Conservation (phyloP, 768 basidiomycete species). For the Rhizopogon sp. region DNA sequence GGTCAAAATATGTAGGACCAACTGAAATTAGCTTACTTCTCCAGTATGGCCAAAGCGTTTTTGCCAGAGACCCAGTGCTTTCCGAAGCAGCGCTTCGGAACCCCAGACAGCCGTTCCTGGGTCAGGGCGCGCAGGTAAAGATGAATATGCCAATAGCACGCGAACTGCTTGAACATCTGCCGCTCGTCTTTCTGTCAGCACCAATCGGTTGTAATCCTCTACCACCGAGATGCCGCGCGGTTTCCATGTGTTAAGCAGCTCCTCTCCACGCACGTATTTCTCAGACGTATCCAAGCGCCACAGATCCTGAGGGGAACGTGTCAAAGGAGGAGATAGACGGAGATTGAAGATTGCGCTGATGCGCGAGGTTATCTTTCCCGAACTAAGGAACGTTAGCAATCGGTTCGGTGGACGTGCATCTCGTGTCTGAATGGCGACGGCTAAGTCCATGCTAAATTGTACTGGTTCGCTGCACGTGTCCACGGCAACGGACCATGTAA, state of each 20-base stretch:
- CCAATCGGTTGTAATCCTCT: slow-evolving; percentile 76
- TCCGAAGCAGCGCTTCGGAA: slow-evolving; percentile 57
- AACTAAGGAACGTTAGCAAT: slow-evolving; percentile 70
- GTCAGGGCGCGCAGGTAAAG: slow-evolving; percentile 37
- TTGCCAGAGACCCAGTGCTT: slow-evolving; percentile 78
- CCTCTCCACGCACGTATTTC: slow-evolving; percentile 94
- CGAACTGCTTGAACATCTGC: slow-evolving; percentile 91
- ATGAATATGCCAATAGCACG: slow-evolving; percentile 60
- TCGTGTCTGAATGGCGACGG: slow-evolving; percentile 76
- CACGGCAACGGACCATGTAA: slow-evolving; percentile 76
- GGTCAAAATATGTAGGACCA: slow-evolving; percentile 1
- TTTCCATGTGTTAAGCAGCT: slow-evolving; percentile 76
- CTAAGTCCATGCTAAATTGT: slow-evolving; percentile 85
- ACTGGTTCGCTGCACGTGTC: slow-evolving; percentile 81
- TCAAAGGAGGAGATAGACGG: slow-evolving; percentile 75
- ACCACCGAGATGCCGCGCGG: slow-evolving; percentile 86
- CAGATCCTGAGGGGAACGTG: slow-evolving; percentile 81
- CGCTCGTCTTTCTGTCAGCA: slow-evolving; percentile 64
- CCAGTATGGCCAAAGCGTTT: slow-evolving; percentile 71
- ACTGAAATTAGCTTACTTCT: slow-evolving; percentile 47
- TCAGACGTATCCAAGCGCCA: slow-evolving; percentile 95
- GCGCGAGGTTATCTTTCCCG: slow-evolving; percentile 71
- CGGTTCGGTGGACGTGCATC: slow-evolving; percentile 82
- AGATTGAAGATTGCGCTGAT: slow-evolving; percentile 83
- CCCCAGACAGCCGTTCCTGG: slow-evolving; percentile 57